Conservation (phyloP, 2,329 filamentous ascomycete genomes). For the Curvularia verruculosa region DNA sequence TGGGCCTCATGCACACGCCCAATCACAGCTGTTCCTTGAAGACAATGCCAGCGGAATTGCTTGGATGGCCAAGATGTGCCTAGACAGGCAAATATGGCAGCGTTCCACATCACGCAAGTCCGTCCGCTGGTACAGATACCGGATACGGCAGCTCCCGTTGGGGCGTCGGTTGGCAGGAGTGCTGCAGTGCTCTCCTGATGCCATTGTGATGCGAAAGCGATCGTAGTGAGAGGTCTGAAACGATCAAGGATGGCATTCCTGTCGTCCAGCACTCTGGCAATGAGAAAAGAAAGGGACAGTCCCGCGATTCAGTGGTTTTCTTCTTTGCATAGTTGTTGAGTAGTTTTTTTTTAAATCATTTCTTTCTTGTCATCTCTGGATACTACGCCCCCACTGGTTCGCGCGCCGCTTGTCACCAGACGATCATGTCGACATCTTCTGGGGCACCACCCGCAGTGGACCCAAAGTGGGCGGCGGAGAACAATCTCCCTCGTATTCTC, state of each 20-base stretch:
- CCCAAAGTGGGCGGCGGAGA: constrained; percentile 13
- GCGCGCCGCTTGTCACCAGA: not conserved
- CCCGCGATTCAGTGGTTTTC: not conserved
- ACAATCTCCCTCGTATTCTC: constrained; percentile 11
- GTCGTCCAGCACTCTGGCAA: no score
- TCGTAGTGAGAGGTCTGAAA: not conserved
- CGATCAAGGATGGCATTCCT: not conserved
- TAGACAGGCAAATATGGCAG: not conserved
- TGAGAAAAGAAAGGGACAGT: not conserved
- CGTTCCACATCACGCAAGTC: not conserved
- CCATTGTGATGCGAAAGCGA: not conserved
- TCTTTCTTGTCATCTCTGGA: not conserved
- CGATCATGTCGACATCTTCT: not conserved
- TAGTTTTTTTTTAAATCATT: not conserved
- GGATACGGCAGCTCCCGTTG: not conserved
- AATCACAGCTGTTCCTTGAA: not conserved
- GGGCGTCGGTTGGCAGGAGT: not conserved
- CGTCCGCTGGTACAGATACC: not conserved
- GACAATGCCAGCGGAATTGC: not conserved
- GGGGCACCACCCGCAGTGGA: not conserved
- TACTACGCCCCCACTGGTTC: constrained; percentile 3
- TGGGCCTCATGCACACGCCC: not conserved
- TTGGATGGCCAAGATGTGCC: constrained; percentile 1
- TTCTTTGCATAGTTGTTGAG: not conserved
- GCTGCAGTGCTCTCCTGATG: not conserved